Evolutionary conservation across 1,139 yeast species (phyloP).

Genomic region (Casaregolazyma lundiana): DNA sequence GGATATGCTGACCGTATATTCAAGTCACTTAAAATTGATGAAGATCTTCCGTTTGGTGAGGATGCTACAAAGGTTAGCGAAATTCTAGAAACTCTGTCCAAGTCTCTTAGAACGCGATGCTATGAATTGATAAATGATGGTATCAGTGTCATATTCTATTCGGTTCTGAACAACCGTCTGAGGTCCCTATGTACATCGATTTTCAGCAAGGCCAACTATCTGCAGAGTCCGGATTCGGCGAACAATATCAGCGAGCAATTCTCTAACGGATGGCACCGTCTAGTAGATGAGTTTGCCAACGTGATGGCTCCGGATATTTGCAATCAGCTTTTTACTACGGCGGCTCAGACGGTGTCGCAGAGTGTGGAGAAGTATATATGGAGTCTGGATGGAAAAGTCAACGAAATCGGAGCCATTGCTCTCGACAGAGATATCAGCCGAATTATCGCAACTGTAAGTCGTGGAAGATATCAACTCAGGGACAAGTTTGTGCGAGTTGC

Average conservation of each 20-base stretch:
- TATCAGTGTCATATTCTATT: slow-evolving; percentile 53
- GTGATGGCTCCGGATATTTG: slow-evolving; percentile 49
- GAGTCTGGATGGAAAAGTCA: slow-evolving; percentile 59
- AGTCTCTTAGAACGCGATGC: slow-evolving; percentile 38
- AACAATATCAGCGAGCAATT: slow-evolving; percentile 28
- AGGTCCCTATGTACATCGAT: slow-evolving; percentile 48
- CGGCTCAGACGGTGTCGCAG: slow-evolving; percentile 46
- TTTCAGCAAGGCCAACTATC: slow-evolving; percentile 50
- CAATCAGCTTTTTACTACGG: slow-evolving; percentile 49
- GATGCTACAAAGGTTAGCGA: slow-evolving; percentile 44
- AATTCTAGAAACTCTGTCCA: slow-evolving; percentile 35
- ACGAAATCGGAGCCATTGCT: slow-evolving; percentile 78
- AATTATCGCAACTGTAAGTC: slow-evolving; percentile 45
- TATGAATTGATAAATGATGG: slow-evolving; percentile 50
- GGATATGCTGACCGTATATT: slow-evolving; percentile 50
- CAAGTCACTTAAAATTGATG: slow-evolving; percentile 37
- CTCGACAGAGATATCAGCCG: slow-evolving; percentile 78
- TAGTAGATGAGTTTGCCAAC: slow-evolving; percentile 62
- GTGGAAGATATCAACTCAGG: slow-evolving; percentile 54
- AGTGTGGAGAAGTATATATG: slow-evolving; percentile 66
- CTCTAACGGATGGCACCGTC: slow-evolving; percentile 51
- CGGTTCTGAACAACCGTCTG: slow-evolving; percentile 50
- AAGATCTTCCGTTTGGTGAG: slow-evolving; percentile 52
- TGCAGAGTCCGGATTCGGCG: slow-evolving; percentile 28
- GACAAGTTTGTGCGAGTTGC: slow-evolving; percentile 77